phyloP scores from a whole-genome alignment of 768 basidiomycete genomes.

The Agrocybe pediades region DNA sequence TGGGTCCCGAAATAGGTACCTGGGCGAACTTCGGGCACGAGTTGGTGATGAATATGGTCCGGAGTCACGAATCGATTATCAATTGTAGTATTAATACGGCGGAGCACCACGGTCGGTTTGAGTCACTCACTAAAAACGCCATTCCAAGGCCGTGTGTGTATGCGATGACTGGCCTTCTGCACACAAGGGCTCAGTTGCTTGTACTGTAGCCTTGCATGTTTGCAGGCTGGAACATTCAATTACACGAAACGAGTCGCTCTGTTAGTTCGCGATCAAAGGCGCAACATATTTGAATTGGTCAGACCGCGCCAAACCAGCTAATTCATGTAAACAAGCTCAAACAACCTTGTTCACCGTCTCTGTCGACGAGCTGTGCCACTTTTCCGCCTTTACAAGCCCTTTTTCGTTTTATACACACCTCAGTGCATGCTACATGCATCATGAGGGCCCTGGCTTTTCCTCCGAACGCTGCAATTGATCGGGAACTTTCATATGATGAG shows the following conservation, averaged over 20 bases:
- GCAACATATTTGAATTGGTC: slow-evolving; percentile 18
- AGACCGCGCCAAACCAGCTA: slow-evolving; percentile 19
- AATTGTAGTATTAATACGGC: neutral
- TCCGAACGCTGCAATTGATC: slow-evolving; percentile 45
- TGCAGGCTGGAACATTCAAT: neutral
- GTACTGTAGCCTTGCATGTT: neutral
- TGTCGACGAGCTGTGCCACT: slow-evolving; percentile 36
- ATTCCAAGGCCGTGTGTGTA: neutral
- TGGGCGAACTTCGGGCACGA: neutral
- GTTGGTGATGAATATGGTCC: neutral
- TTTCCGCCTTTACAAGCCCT: slow-evolving; percentile 12
- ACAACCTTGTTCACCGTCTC: slow-evolving; percentile 42
- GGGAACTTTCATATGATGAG: slow-evolving; percentile 55
- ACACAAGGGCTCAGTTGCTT: too few relatives aligned
- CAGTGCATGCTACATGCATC: slow-evolving; percentile 25
- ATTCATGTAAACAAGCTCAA: slow-evolving; percentile 36
- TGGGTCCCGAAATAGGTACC: slow-evolving; percentile 3
- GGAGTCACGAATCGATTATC: slow-evolving; percentile 12
- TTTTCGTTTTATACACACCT: slow-evolving; percentile 3
- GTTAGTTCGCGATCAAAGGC: slow-evolving; percentile 18
- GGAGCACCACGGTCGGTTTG: neutral
- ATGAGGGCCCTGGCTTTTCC: slow-evolving; percentile 71
- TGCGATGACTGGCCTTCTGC: neutral
- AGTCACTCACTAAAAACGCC: neutral
- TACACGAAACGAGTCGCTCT: neutral